Evolutionary conservation across 2,329 filamentous ascomycete genomes (phyloP), one percentile per base, ranked within the genome.

Genomic region (Hypoxylon sp.): DNA sequence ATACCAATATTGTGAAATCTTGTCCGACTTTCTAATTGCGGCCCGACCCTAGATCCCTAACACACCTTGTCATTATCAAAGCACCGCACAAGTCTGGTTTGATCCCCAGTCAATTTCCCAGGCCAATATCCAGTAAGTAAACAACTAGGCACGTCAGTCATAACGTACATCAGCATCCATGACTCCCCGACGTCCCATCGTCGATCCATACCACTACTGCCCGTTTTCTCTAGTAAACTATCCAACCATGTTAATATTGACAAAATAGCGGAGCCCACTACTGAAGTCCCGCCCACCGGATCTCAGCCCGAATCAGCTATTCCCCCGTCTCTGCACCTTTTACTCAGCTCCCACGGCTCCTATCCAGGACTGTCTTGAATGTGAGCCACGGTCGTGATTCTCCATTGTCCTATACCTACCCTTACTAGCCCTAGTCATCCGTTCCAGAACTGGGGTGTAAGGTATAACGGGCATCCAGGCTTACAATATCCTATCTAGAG

Each of bases 201-300:
- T 54, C 47, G 67, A 70, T 63, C 64, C 56, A 63, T 63, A 56
- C 58, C 51, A 57, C 32, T 59, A 68, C 60, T 68, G 55, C 61
- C 48, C 47, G 14, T 50, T 61, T 53, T 52, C 52, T 52, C 37
- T 55, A 27, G 27, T 29, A 34, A n/a, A 56, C 48, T 65, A 51
- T 59, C 45, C 32, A 68, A 59, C 61, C 61, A 63, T 70, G 67
- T 63, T 68, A 68, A 70, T 70, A 70, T 70, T 67, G 64, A 23
- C 67, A 64, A 62, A 64, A 62, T 68, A 70, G 67, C 67, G 61
- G 67, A 63, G 19, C 64, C 32, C 57, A 50, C 67, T 69, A 61
- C 63, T 62, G 55, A 39, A 51, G 46, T 69, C 34, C 58, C 43
- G 55, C 58, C 61, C 58, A 51, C 58, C 46, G 53, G 65, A 63